Evolutionary conservation across 1,284 basidiomycete species (phyloP), one percentile per base, ranked within the genome.

Genomic region (Erythrobasidium hasegawianum): DNA sequence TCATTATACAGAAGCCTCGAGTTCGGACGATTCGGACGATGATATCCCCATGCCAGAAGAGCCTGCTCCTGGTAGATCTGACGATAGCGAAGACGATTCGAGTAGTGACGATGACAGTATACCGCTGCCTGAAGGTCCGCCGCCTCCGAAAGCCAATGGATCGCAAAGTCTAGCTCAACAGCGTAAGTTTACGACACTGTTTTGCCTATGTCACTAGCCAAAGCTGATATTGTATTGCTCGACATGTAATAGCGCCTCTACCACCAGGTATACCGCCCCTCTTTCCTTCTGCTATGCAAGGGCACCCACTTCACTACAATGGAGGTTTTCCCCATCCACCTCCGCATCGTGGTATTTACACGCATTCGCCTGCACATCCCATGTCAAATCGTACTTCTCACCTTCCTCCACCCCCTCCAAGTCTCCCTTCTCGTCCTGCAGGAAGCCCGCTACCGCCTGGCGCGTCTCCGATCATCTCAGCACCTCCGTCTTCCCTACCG

Each of bases 1-100:
- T 11, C 4, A 5, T 33, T 33, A 11, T 33, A 33, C 33, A 52
- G 55, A 38, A 24, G 64, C 67, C 29, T 43, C 54, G 9, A 50
- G 20, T 27, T 20, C 22, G n/a, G 54, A 29, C 3, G 67, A 64
- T 16, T 38, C 41, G 40, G 69, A 70, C 24, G 61, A 59, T 49
- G 64, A 91, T 67, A 90, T 93, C 49, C 84, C 85, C 13, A 87
- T 94, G 86, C 91, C 91, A 9, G 67, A 67, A 1, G 72, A 71
- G 5, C 73, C 72, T 1, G 71, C 73, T 1, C 73, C 75, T 3
- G 68, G 68, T 0, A 59, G 70, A 64, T 33, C 24, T 13, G 53
- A 60, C 11, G 57, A 54, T 13, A 57, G 47, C 10, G 68, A 71
- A 9, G 57, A 54, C 0, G 64, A 62, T 10, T 40, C 39, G n/a